Evolutionary conservation across 176 grass and related monocot species (phyloP), one percentile per base, ranked within the genome.

Genomic region (Guadua angustifolia): DNA sequence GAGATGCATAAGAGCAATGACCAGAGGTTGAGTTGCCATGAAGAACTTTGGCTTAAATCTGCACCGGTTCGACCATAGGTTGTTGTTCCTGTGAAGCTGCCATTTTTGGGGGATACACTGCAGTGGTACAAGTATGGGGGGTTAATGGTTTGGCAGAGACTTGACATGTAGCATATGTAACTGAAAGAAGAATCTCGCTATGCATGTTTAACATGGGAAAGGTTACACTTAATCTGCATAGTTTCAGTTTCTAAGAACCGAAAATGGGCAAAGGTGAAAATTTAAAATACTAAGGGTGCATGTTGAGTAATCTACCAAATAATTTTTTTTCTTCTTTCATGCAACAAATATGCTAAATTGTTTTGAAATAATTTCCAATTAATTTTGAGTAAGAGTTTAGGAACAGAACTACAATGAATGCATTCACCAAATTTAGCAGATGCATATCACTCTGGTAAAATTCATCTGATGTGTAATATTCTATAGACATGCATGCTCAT

Each of bases 61-160:
- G 40, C 51, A 75, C 74, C 51, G 5, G 50, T 68, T 21, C 40
- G 5, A 69, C 84, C 74, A 12, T 87, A 83, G 29, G 84, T 90
- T 15, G 88, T 87, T 66, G 80, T 82, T 67, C 84, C 88, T 44
- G 84, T 74, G 74, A 90, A 90, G 79, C 84, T 90, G 35, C 88
- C 88, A 74, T 90, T 90, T 74, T 86, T 90, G 0, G 69, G 79
- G 44, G 84, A 90, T 79, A 60, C 53, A 24, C 88, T 90, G 80
- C 84, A 87, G 1, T 9, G 40, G 4, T 52, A 79, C 3, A 83
- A 83, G 42, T 2, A 68, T 42, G 25, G 8, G 8, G 9, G 9
- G 42, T 85, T 61, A 79, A 43, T 45, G 40, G 19, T 60, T 74
- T 82, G 5, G 13, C 40, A 66, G 4, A 69, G 1, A 64, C 21